Evolutionary conservation across 257 asterid genomes (phyloP).

Genomic region (Henckelia pumila): DNA sequence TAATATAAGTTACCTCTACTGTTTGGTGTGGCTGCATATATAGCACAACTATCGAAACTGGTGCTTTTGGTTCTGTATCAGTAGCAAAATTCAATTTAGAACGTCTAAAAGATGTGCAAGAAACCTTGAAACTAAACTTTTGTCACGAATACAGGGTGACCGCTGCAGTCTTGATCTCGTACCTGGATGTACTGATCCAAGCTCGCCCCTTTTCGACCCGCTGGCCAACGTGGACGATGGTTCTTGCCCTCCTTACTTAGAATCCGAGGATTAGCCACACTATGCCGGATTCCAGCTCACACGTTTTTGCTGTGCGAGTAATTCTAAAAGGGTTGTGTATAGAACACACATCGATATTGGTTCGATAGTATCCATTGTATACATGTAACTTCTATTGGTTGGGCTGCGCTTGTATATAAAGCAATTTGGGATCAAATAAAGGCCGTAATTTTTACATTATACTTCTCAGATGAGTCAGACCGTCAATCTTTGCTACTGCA

Average conservation of each 20-base stretch:
- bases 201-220: conserved; percentile 60
- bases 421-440: background rate
- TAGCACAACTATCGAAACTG: no score
- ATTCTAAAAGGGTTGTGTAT: background rate
- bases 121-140: background rate
- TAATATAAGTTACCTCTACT: background rate
- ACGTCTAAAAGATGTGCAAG: background rate
- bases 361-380: background rate
- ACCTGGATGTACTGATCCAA: conserved; percentile 72
- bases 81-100: background rate
- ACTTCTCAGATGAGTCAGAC: background rate
- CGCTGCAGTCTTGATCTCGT: conserved; percentile 79
- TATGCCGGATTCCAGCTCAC: background rate
- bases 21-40: no score
- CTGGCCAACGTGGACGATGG: conserved; percentile 84
- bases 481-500: background rate
- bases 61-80: background rate
- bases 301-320: background rate
- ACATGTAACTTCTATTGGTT: background rate
- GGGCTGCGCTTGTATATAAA: background rate
- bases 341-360: conserved; percentile 16
- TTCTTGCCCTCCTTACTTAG: conserved; percentile 77
- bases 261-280: conserved; percentile 45
- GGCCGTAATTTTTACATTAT: background rate
- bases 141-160: conserved; percentile 59